phyloP scores from a whole-genome alignment of 202 grass and related monocot species.

The Cymbopogon flexuosus region DNA sequence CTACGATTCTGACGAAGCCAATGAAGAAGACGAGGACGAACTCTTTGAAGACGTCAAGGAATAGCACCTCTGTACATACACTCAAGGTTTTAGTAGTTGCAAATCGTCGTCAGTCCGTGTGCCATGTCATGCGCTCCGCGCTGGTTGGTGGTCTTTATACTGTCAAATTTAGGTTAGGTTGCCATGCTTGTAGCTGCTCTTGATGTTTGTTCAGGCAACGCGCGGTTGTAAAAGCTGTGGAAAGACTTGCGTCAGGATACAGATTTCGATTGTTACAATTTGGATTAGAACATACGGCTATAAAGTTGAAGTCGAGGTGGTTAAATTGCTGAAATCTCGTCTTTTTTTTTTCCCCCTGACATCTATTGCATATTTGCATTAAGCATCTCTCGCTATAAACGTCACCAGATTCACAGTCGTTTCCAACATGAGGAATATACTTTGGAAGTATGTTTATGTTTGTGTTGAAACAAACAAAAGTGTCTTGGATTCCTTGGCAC shows the following conservation, averaged over 20 bases:
- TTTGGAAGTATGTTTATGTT: background rate
- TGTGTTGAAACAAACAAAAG: background rate
- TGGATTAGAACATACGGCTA: background rate
- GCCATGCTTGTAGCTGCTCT: conserved; percentile 15
- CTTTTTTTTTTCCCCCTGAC: background rate
- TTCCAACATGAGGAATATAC: background rate
- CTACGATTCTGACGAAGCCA: conserved; percentile 16
- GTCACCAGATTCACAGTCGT: background rate
- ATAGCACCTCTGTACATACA: conserved; percentile 16
- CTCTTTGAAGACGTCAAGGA: conserved; percentile 36
- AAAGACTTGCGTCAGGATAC: conserved; percentile 14
- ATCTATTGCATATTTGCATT: background rate
- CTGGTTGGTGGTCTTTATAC: conserved; percentile 18
- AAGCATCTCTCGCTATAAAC: background rate
- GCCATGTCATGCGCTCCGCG: background rate
- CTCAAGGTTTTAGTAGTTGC: background rate
- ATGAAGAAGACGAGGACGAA: background rate
- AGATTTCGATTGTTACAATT: background rate
- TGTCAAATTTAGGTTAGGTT: conserved; percentile 11
- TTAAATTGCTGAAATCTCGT: background rate
- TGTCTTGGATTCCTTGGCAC: background rate
- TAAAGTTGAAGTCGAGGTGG: background rate
- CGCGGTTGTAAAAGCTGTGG: conserved; percentile 25
- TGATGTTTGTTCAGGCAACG: conserved; percentile 24
- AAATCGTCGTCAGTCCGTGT: background rate